Conservation (phyloP, 176 grass and related monocot genomes). For the Panicum miliaceum region DNA sequence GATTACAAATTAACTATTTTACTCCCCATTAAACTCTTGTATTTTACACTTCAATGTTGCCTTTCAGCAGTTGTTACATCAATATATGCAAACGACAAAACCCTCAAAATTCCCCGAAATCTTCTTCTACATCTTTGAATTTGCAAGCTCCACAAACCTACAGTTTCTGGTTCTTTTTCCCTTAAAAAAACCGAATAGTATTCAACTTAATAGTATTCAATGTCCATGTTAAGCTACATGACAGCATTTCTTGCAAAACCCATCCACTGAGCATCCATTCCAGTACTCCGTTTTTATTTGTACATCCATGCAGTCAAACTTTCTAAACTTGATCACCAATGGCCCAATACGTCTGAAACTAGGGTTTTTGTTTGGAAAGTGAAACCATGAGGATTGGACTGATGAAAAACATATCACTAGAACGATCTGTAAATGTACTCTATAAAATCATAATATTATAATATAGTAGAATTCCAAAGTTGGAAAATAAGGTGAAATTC, state of each 20-base stretch:
- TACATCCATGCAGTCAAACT: too few species aligned
- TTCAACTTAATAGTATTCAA: too few species aligned
- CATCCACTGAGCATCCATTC: background rate
- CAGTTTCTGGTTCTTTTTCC: background rate
- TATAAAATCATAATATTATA: background rate
- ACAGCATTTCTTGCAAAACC: background rate
- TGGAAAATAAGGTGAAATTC: background rate
- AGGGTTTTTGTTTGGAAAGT: too few species aligned
- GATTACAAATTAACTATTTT: conserved; percentile 6
- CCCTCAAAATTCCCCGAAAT: background rate
- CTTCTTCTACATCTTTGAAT: background rate
- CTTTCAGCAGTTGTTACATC: background rate
- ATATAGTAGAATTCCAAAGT: background rate
- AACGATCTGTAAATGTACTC: background rate
- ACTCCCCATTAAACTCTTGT: too few species aligned
- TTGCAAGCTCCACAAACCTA: background rate
- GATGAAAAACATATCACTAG: background rate
- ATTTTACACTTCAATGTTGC: background rate
- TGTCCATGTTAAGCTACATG: background rate
- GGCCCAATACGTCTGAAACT: background rate
- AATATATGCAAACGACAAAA: background rate
- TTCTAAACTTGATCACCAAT: too few species aligned
- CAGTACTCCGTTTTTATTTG: too few species aligned
- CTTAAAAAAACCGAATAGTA: background rate
- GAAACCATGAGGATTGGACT: background rate